Base-by-base conservation (phyloP, 805 yeast species). In the Ogataea trehaloabstinens region DNA sequence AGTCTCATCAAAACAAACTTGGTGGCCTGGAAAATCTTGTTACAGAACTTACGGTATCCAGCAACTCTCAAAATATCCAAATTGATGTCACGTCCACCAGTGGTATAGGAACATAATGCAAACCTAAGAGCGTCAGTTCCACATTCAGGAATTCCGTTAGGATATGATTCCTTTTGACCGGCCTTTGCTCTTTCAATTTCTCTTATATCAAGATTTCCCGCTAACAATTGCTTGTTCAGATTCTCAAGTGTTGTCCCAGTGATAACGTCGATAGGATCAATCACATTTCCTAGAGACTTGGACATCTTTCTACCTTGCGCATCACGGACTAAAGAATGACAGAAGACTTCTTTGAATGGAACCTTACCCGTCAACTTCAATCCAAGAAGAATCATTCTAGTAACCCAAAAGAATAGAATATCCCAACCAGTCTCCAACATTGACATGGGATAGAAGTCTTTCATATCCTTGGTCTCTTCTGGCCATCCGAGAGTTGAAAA, bases 261-360 rank as follows among this genome's bases (percentile, higher is more conserved):
- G 49, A 95, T 90, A 39, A 93, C 98, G 64, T 93, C 98, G 46
- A 84, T 73, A 48, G 99, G 99, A 68, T 93, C 98, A 55, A 93
- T 68, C 49, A 93, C 99, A 56, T 93, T 93, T 68, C 99, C 99
- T 52, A 91, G 73, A 40, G 97, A 88, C 70, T 91, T 91, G 47
- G 98, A 91, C 99, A 93, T 90, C 70, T 93, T 93, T 64, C 99
- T 83, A 51, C 99, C 99, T 68, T 93, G 98, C 38, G 99, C 95
- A 68, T 93, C 99, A 70, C 99, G 89, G 30, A 93, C 96, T 64
- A 93, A 81, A 13, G 99, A 90, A 66, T 93, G 99, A 68, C 98
- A 91, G 80, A 88, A 93, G 13, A 93, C 98, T 67, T 93, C 98
- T 52, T 78, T 82, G 76, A 93, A 93, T 44, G 99, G 99, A 51